Evolutionary conservation across 2,329 filamentous ascomycete species (phyloP), one percentile per base, ranked within the genome.

Genomic region (Incumbomyces delicatus): DNA sequence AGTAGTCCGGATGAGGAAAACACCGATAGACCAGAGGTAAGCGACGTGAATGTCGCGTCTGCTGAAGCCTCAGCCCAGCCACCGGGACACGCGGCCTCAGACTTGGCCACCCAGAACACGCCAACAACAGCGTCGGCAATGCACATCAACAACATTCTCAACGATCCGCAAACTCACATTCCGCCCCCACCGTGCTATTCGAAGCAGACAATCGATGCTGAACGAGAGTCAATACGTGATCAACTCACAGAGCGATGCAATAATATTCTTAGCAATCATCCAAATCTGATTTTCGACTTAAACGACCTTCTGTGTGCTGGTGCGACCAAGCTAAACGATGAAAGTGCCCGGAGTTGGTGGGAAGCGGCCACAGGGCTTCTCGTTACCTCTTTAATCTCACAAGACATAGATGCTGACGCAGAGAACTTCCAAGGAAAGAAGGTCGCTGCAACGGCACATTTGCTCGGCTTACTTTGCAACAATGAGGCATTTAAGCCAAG

Each of bases 391-490:
- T 70, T 99, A 11, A 83, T 94, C 40, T 82, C 79, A 8, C 63
- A 81, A 42, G 74, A 79, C 57, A 72, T 70, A 53, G 76, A 77
- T 35, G 75, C 76, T 38, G 75, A 76, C 27, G 73, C 79, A 50
- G 70, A 76, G 54, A 66, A 72, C 44, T 66, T 67, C 14, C 68
- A 72, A 20, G 75, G 77, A 35, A 77, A 78, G 58, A 90, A 87
- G 61, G 80, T 98, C 54, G 85, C 88, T 16, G 87, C 92, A 1
- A 95, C 94, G 66, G 88, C 92, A 14, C 90, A 98, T 65, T 74
- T 98, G 12, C 72, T 98, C 10, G 92, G 88, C 2, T 47, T 58
- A 13, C 70, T 98, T 32, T 79, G 96, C 44, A 75, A 96, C 14
- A 87, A 94, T 59, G 84, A 94, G 49, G 95, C 96, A 63, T 95